These are phyloP conservation scores for Phytophthora niederhauseri DNA, from an alignment of 352 stramenopile genomes.

Conservation along the genomic window DNA sequence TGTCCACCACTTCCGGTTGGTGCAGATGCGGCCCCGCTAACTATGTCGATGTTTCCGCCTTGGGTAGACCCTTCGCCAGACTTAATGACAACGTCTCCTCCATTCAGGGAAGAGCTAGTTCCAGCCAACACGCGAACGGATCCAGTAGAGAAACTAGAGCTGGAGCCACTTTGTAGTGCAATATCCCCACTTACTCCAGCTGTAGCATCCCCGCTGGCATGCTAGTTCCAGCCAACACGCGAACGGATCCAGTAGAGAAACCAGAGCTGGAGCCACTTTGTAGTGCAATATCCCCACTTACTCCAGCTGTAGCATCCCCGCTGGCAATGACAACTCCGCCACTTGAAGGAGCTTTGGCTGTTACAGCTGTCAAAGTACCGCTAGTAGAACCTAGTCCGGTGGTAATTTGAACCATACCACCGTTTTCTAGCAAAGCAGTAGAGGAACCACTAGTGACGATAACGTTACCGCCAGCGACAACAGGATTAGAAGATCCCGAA, in stretches of 20 bases:
- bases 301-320: conserved; percentile 25
- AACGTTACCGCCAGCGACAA: conserved; percentile 29
- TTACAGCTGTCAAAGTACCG: conserved; percentile 20
- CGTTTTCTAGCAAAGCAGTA: conserved; percentile 15
- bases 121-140: conserved; percentile 26
- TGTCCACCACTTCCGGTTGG: conserved; percentile 23
- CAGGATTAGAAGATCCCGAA: conserved; percentile 24
- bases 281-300: conserved; percentile 32
- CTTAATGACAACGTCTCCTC: conserved; percentile 25
- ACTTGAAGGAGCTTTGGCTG: conserved; percentile 25
- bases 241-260: conserved; percentile 27
- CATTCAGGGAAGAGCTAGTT: conserved; percentile 17
- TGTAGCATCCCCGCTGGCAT: conserved; percentile 31
- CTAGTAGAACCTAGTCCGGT: conserved; percentile 26
- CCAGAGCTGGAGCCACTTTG: conserved; percentile 34
- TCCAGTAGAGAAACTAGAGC: conserved; percentile 23
- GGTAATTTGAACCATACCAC: conserved; percentile 22
- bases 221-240: conserved; percentile 21
- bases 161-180: conserved; percentile 36
- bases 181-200: conserved; percentile 32
- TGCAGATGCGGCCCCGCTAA: conserved; percentile 25
- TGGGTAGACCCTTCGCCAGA: conserved; percentile 21
- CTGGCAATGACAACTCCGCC: conserved; percentile 30
- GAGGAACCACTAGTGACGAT: conserved; percentile 29
- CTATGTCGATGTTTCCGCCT: conserved; percentile 35